Evolutionary conservation across 306 rosid species (phyloP).

Genomic region (Astragalus glycyphyllos): DNA sequence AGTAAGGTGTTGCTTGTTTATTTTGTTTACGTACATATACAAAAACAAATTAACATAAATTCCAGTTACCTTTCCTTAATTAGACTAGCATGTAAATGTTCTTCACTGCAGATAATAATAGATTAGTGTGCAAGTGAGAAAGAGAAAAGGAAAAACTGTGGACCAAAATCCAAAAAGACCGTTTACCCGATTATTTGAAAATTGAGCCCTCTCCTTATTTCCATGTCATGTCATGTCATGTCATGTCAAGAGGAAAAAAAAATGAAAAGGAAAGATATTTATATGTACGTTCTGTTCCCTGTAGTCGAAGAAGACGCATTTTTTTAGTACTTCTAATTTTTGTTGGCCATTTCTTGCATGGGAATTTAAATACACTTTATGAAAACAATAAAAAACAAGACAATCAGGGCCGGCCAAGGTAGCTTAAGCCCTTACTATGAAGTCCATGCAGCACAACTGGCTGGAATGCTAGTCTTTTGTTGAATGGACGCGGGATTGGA

Average conservation of each 20-base stretch:
- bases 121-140: slow-evolving; percentile 37
- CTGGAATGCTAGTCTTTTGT: no score
- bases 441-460: no score
- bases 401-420: no score
- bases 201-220: slow-evolving; percentile 19
- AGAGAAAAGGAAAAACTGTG: slow-evolving; percentile 27
- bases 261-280: not conserved
- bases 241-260: slow-evolving; percentile 16
- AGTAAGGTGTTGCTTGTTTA: no score
- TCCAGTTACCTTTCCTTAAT: slow-evolving; percentile 24
- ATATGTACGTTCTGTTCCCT: not conserved
- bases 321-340: not conserved
- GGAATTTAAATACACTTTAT: slow-evolving; percentile 38
- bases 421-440: no score
- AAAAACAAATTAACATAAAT: not conserved
- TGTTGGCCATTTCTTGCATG: slow-evolving; percentile 41
- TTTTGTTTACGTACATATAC: no score
- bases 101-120: slow-evolving; percentile 16
- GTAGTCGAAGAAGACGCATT: slow-evolving; percentile 34
- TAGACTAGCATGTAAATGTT: slow-evolving; percentile 31
- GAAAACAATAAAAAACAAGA: slow-evolving; percentile 24
- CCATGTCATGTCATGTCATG: no score
- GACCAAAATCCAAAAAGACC: slow-evolving; percentile 47
- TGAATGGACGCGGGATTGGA: no score
- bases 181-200: slow-evolving; percentile 51